Base-by-base conservation (phyloP, 2,329 filamentous ascomycete genomes). In the Trichophyton benhamiae region DNA sequence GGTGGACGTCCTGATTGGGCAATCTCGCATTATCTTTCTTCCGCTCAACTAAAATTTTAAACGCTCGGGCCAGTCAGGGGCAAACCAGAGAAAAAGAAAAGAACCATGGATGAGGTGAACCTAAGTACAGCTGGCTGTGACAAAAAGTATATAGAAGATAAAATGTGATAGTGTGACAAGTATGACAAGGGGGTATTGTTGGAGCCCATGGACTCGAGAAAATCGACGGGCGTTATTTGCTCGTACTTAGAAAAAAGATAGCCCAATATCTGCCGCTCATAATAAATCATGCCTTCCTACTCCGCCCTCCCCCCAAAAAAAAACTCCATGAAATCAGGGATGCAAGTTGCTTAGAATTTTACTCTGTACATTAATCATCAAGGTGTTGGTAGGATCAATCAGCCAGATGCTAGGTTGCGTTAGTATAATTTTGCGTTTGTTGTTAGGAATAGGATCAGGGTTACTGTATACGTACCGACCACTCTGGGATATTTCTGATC, bases 401-500 rank as follows among this genome's bases (percentile, higher is more conserved):
- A 42, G 55, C 55, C 33, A 58, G n/a, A 25, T 58, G 55, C 55
- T 58, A 58, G 7, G 9, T 1, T 42, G 4, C 5, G 22, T 58
- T 58, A 58, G 55, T 44, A 58, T 58, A 3, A n/a, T 20, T 11
- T 5, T n/a, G 8, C 9, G 15, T 3, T 11, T 2, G 25, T 25
- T 11, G 30, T 36, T n/a, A 36, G 6, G 5, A n/a, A 11, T 6
- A 27, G 9, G 46, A 30, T 15, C 2, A 4, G 11, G 6, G 44
- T 48, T n/a, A 25, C 22, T 57, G 5, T 62, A 11, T 62, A 78
- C 77, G 72, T 68, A 79, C 77, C 74, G 87, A 90, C 92, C 92
- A 97, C 78, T 96, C 92, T 0, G 92, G 92, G 59, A 96, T 89
- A 67, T 88, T 87, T 71, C 88, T 87, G 74, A 96, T 90, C 75